Conservation (phyloP, 164 flowering plant species). For the Chimonanthus salicifolius region DNA sequence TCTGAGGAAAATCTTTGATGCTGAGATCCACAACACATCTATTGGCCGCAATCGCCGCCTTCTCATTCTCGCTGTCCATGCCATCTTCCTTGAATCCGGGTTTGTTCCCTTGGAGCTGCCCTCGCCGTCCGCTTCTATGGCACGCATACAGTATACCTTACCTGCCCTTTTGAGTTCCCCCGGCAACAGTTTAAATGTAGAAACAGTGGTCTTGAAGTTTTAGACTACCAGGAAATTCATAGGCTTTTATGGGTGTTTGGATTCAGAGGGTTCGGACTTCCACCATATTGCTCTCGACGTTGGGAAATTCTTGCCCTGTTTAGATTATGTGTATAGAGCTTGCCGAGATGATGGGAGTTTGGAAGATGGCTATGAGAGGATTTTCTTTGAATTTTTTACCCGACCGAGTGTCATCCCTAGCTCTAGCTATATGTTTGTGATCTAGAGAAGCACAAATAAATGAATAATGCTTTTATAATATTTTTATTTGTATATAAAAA, state of each 20-base stretch:
- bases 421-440: too few relatives aligned
- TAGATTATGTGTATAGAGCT: conserved; percentile 29
- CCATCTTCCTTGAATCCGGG: conserved; percentile 67
- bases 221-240: conserved; percentile 45
- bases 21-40: conserved; percentile 27
- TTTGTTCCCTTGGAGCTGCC: conserved; percentile 50
- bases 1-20: conserved; percentile 43
- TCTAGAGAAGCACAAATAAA: too few relatives aligned
- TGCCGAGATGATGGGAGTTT: conserved; percentile 6
- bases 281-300: conserved; percentile 34
- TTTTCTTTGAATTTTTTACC: conserved; percentile 49
- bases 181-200: conserved; percentile 4
- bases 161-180: conserved; percentile 30
- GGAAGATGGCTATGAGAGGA: conserved; percentile 16
- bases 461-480: too few relatives aligned
- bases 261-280: conserved; percentile 20
- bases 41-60: conserved; percentile 20
- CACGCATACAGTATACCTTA: conserved; percentile 43
- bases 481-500: too few relatives aligned
- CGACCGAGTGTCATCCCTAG: too few relatives aligned
- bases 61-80: conserved; percentile 59
- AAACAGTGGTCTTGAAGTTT: conserved; percentile 46
- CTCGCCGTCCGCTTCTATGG: conserved; percentile 22
- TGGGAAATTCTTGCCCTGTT: conserved; percentile 31
- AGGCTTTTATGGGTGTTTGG: conserved; percentile 52